A percentile compares a stretch with the other conserved stretches of the same genome.
Evolutionary conservation across 2,329 filamentous ascomycete genomes (phyloP).

Genomic region (Fusarium pilosicola): DNA sequence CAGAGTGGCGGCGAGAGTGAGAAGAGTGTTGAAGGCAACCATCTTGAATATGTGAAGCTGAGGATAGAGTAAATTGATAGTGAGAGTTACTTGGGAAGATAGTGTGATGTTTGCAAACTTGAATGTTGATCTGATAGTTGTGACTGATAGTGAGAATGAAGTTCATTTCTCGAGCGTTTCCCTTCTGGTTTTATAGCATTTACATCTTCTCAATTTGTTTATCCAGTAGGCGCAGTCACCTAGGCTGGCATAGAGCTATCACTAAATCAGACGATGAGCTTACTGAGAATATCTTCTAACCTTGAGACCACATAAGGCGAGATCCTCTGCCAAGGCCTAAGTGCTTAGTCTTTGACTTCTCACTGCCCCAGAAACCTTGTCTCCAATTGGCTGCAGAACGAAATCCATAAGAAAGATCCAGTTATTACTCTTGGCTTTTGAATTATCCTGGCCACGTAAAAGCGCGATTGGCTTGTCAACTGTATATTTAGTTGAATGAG

Average conservation of each 20-base stretch:
- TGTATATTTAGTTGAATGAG: not conserved
- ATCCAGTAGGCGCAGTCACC: rapidly evolving
- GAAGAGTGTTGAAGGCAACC: not conserved
- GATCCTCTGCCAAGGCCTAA: not conserved
- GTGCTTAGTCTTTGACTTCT: not conserved
- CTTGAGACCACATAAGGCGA: not conserved
- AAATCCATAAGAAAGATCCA: not conserved
- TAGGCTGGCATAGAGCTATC: not conserved
- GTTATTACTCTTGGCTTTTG: not conserved
- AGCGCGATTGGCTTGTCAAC: not conserved
- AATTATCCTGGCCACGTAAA: not conserved
- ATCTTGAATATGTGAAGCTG: not conserved
- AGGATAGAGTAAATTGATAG: not conserved
- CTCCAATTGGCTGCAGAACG: not conserved
- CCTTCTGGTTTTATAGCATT: rapidly evolving
- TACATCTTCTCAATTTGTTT: rapidly evolving
- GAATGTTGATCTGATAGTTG: not conserved
- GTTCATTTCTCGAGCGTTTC: not conserved
- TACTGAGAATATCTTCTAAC: not conserved
- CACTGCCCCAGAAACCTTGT: not conserved
- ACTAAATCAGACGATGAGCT: not conserved
- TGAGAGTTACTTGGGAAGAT: rapidly evolving
- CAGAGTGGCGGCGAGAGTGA: not conserved
- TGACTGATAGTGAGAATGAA: not conserved
- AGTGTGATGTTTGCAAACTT: rapidly evolving